Base-by-base conservation (phyloP, 2,329 filamentous ascomycete species). In the Seiridium cupressi region DNA sequence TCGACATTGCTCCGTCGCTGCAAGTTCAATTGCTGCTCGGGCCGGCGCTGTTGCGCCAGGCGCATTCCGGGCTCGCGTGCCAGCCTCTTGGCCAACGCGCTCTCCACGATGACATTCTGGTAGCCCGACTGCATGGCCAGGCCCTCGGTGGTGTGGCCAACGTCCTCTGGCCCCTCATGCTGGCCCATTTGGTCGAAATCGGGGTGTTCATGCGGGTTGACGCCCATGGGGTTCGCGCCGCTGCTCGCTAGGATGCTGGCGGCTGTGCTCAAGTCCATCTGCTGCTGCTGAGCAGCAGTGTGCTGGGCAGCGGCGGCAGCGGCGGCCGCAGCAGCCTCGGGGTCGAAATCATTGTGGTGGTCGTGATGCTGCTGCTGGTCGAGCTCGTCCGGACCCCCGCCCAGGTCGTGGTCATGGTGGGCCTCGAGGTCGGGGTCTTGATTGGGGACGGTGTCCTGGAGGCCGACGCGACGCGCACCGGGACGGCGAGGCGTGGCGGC, bases 1-100 rank as follows among this genome's bases (percentile, higher is more conserved):
- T 87, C 84, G 49, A 85, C 83, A 61, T 87, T 87, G 70, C 84
- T 85, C 0, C 84, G 79, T 3, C 84, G 77, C n/a, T 74, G 75
- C 8, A 86, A 74, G 70, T 87, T 86, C 26, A 87, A 78, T 48
- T 70, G 71, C 66, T 85, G 82, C 46, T 84, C 82, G 6, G 78
- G 76, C 13, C 82, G 80, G 13, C 84, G 80, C 72, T 86, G 84
- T 32, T 77, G 72, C 1, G 83, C 81, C 2, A 77, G 75, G 3
- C 84, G 80, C 62, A 79, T 72, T 42, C 82, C 82, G 1, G 74
- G 69, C 62, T 84, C 80, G 34, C 73, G 71, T 3, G 81, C 77
- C n/a, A 87, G 72, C 44, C 81, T 78, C 71, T 80, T 84, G n/a
- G 81, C 81, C 9, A 86, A 73, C 0, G 80, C 78, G 66, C 82